Evolutionary conservation across 2,329 filamentous ascomycete species (phyloP).

Genomic region (Rosellinia necatrix): DNA sequence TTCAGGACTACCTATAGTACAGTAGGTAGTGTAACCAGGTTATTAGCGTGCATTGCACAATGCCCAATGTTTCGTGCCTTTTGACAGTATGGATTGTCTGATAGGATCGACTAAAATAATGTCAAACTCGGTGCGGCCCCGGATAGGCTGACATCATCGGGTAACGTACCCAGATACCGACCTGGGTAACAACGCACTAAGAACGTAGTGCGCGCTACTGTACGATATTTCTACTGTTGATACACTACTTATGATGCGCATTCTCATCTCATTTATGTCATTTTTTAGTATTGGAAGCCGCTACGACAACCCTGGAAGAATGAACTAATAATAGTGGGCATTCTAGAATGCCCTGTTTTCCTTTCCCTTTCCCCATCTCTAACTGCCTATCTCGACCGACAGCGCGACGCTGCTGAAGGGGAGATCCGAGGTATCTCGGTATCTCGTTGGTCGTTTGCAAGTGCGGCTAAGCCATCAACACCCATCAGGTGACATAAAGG

Average conservation of each 20-base stretch:
- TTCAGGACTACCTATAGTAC: too few relatives aligned
- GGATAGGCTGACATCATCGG: slow-evolving; percentile 19
- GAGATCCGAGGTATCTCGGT: background rate
- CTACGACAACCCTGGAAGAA: too few relatives aligned
- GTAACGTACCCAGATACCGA: background rate
- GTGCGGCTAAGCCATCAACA: too few relatives aligned
- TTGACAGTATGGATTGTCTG: background rate
- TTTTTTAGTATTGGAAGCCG: too few relatives aligned
- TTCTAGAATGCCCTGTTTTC: background rate
- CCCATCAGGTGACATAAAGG: background rate
- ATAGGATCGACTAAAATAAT: background rate
- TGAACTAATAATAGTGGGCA: slow-evolving; percentile 6
- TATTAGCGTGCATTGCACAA: background rate
- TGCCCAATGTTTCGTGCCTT: background rate
- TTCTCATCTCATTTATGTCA: background rate
- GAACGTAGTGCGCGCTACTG: too few relatives aligned
- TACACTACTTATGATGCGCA: background rate
- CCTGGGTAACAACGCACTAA: background rate
- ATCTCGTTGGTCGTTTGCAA: slow-evolving; percentile 11
- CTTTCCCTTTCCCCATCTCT: too few relatives aligned
- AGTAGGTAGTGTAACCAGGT: background rate
- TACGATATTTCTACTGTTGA: too few relatives aligned
- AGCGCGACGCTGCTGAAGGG: too few relatives aligned
- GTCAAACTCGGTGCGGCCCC: background rate
- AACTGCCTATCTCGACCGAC: too few relatives aligned